Conservation (phyloP, 345 rosid species). For the Heritiera littoralis region DNA sequence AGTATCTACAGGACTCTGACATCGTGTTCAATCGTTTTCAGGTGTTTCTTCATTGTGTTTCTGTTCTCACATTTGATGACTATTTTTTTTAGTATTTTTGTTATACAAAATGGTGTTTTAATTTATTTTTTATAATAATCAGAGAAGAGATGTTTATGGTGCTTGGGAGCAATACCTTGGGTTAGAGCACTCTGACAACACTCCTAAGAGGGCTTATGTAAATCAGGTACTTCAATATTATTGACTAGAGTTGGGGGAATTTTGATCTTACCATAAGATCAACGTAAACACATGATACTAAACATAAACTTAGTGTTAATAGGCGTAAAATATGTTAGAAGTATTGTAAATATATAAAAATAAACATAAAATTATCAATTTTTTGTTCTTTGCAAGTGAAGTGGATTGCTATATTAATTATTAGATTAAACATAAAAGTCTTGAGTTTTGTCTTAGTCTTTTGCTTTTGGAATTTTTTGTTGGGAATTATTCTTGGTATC, state of each 20-base stretch:
- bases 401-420: no score
- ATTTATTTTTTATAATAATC: not conserved
- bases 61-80: not conserved
- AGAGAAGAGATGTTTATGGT: conserved; percentile 64
- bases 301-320: no score
- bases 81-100: not conserved
- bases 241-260: not conserved
- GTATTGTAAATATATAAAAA: no score
- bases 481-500: no score
- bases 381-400: no score
- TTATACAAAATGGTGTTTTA: not conserved
- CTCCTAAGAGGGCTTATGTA: conserved; percentile 55
- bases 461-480: no score
- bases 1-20: conserved; percentile 82
- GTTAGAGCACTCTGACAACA: conserved; percentile 68
- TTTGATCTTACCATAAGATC: no score
- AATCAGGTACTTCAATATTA: conserved; percentile 22
- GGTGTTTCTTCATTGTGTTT: conserved; percentile 36
- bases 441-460: no score
- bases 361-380: no score
- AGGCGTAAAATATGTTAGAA: no score
- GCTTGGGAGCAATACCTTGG: conserved; percentile 83
- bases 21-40: conserved; percentile 77
- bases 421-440: no score
- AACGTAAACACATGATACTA: no score